Base-by-base conservation (phyloP, 2,329 filamentous ascomycete species). In the Beauveria australis region DNA sequence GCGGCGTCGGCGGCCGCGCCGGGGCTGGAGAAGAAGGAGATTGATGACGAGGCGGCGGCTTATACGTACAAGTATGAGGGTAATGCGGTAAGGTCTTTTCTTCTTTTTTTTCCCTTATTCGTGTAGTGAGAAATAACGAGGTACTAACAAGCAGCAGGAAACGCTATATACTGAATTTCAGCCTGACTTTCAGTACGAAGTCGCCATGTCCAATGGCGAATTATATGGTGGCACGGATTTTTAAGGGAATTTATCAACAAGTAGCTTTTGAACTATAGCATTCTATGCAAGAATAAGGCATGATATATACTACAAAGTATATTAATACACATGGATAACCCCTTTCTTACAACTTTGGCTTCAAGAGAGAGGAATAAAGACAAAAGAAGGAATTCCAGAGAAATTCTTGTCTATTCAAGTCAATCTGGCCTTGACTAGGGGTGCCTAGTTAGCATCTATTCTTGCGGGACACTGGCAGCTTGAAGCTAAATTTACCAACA, bases 61-160 rank as follows among this genome's bases (percentile, higher is more conserved):
- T 70, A 71, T 65, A 77, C 76, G 64, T 76, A 72, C 49, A 66
- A 64, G 47, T 79, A 79, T 76, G 76, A 77, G 28, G 76, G 75
- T 54, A 77, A 79, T 22, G 33, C 58, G 51, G 58, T 58, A 43
- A 41, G 55, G 1, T 28, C 14, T 41, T n/a, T 9, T 18, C 1
- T 1, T 2, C 10, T 30, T 9, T 9, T 30, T 9, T 30, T 22
- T 22, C 3, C 2, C 3, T 22, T 3, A 22, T 28, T 28, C 26
- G 6, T 28, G 8, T 28, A 8, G 26, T 28, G 26, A 28, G 26
- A 28, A 28, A 19, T 7, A 5, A 7, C 12, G 1, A 5, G 28
- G 6, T 40, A 30, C 22, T 58, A 5, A 58, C 22, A 51, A 7
- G 3, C 8, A 9, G 4, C 9, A 58, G 55, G 55, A 60, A 44